Base-by-base conservation (phyloP, 495 filamentous ascomycete species). In the Aspergillus funiculosus region DNA sequence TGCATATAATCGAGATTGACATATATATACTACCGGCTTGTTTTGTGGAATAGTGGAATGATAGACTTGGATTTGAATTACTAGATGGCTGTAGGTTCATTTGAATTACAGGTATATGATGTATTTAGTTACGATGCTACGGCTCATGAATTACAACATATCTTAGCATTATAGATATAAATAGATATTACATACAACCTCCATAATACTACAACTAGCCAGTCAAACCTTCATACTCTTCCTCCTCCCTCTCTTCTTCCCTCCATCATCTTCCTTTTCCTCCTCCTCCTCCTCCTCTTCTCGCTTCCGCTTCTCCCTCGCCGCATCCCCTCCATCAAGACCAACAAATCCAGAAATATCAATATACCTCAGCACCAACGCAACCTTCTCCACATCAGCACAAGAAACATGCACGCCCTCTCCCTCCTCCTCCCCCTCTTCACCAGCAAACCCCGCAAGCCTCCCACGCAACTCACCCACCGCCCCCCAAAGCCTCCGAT, bases 321-420 rank as follows among this genome's bases (percentile, higher is more conserved):
- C 21, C 29, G 3, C 9, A 9, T 18, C 11, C 36, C 44, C 40
- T 36, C 35, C 3, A 10, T 39, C 6, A 2, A 6, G 6, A 25
- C 32, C 27, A 15, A 19, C 15, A 28, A 57, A 61, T 6, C 54
- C 63, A 5, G 64, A 66, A 6, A 58, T 26, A 9, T 43, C 60
- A 38, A 69, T 39, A 56, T 68, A 57, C 29, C 61, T 52, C 9
- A 73, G 20, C 42, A 85, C 81, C 54, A 77, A 86, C 6, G 82
- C 85, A 19, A 80, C 82, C 32, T 77, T 81, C 56, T 89, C 85
- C 14, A 87, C 58, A 32, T 86, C 78, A 14, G 70, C 60, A 10
- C 78, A 77, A 4, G 63, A 71, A 5, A 84, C 69, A 17, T 42
- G 18, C 13, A 38, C 36, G 4, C 17, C 38, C 1, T 36, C 36